These are phyloP conservation scores for Arabidopsis thaliana DNA, from an alignment of 345 rosid genomes.

Conservation along the genomic window DNA sequence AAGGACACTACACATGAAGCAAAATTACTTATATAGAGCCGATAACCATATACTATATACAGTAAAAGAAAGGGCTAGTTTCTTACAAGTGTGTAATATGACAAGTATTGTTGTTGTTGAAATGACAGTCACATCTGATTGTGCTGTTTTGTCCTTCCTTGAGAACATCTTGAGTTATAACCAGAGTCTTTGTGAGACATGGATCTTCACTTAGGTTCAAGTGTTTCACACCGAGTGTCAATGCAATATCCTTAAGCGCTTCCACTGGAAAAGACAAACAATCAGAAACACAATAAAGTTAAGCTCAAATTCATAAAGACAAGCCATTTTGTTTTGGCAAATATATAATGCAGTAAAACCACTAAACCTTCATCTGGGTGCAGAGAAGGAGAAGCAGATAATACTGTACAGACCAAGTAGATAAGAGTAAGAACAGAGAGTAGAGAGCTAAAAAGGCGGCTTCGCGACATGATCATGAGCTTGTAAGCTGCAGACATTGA, in stretches of 20 bases:
- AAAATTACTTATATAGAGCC: neutral
- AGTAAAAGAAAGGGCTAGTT: neutral
- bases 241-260: constrained; percentile 39
- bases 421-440: constrained; percentile 24
- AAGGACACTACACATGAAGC: constrained; percentile 49
- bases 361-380: constrained; percentile 43
- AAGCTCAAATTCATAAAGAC: constrained; percentile 10
- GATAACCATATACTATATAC: neutral
- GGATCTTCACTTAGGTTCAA: constrained; percentile 45
- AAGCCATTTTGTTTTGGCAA: neutral
- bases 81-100: constrained; percentile 47
- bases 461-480: constrained; percentile 30
- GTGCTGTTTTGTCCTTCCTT: constrained; percentile 41
- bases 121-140: constrained; percentile 40
- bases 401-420: constrained; percentile 20
- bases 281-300: neutral
- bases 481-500: constrained; percentile 29
- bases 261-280: constrained; percentile 31
- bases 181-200: constrained; percentile 41
- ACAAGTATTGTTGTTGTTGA: constrained; percentile 43
- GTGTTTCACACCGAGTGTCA: constrained; percentile 35
- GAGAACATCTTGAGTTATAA: constrained; percentile 36
- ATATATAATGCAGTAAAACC: constrained; percentile 6
- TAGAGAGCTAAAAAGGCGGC: neutral
- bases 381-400: constrained; percentile 39